Conservation (phyloP, 2,329 filamentous ascomycete species). For the Bipolaris cookei region DNA sequence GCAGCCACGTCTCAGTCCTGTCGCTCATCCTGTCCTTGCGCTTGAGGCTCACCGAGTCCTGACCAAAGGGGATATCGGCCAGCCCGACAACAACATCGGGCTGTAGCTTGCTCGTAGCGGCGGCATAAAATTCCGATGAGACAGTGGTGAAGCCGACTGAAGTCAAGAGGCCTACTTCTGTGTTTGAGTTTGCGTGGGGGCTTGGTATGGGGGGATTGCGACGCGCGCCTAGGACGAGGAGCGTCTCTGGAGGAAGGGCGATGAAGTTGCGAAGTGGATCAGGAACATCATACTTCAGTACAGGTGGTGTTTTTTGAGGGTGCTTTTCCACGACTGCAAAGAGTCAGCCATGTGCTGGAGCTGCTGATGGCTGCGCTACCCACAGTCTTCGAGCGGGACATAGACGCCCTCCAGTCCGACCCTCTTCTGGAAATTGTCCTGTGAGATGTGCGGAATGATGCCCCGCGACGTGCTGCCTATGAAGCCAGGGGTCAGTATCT, state of each 20-base stretch:
- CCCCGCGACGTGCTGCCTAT: conserved; percentile 83
- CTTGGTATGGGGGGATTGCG: conserved; percentile 76
- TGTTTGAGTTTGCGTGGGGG: conserved; percentile 71
- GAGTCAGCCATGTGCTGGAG: conserved; percentile 45
- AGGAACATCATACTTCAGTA: conserved; percentile 59
- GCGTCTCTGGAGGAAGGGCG: conserved; percentile 67
- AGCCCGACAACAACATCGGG: conserved; percentile 83
- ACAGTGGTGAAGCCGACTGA: conserved; percentile 83
- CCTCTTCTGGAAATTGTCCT: conserved; percentile 75
- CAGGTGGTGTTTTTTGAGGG: conserved; percentile 55
- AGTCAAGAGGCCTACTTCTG: conserved; percentile 77
- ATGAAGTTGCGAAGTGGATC: conserved; percentile 76
- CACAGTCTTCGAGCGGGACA: conserved; percentile 91
- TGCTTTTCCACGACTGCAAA: conserved; percentile 67
- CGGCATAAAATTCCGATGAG: conserved; percentile 71
- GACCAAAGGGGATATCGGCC: conserved; percentile 72
- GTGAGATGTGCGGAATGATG: conserved; percentile 83
- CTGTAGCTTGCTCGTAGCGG: conserved; percentile 67
- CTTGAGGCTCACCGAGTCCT: conserved; percentile 67
- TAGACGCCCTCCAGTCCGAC: conserved; percentile 74
- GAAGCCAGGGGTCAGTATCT: conserved; percentile 84
- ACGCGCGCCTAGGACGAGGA: conserved; percentile 77
- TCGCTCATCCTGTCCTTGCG: conserved; percentile 83
- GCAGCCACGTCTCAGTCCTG: conserved; percentile 82
- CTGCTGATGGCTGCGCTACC: conserved; percentile 44